Conservation (phyloP, 768 basidiomycete genomes). For the Tylopilus sp. region DNA sequence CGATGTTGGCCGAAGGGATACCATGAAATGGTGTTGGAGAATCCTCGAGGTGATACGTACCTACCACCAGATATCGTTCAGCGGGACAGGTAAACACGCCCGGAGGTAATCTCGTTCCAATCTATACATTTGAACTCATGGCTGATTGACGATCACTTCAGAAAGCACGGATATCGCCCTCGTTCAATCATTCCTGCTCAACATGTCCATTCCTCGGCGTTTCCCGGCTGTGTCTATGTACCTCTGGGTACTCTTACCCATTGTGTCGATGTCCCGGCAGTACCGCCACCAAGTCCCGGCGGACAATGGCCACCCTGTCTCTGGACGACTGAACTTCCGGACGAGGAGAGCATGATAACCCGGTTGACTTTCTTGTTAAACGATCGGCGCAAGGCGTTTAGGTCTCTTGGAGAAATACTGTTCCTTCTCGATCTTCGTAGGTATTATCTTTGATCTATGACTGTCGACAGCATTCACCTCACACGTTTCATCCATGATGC, state of each 20-base stretch:
- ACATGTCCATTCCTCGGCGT: background rate
- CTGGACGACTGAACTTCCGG: background rate
- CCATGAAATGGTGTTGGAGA: no score
- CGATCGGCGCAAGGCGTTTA: background rate
- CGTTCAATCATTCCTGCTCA: slow-evolving; percentile 5
- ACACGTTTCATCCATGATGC: background rate
- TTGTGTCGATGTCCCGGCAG: background rate
- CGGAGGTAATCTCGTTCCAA: no score
- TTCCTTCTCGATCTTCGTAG: slow-evolving; percentile 4
- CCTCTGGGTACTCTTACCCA: background rate
- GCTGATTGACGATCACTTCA: background rate
- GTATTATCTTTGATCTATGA: background rate
- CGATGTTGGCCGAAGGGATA: no score
- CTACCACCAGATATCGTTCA: no score
- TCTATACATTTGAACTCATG: no score
- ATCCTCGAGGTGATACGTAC: no score
- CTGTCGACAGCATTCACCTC: background rate
- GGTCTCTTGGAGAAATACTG: slow-evolving; percentile 4
- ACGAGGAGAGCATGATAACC: background rate
- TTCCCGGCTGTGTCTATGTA: background rate
- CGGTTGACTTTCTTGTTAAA: background rate
- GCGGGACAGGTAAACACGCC: no score
- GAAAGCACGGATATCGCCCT: background rate
- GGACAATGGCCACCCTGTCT: background rate
- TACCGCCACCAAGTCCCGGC: background rate